Evolutionary conservation across 1,284 basidiomycete genomes (phyloP).

Genomic region (Fomitiporia mediterranea): DNA sequence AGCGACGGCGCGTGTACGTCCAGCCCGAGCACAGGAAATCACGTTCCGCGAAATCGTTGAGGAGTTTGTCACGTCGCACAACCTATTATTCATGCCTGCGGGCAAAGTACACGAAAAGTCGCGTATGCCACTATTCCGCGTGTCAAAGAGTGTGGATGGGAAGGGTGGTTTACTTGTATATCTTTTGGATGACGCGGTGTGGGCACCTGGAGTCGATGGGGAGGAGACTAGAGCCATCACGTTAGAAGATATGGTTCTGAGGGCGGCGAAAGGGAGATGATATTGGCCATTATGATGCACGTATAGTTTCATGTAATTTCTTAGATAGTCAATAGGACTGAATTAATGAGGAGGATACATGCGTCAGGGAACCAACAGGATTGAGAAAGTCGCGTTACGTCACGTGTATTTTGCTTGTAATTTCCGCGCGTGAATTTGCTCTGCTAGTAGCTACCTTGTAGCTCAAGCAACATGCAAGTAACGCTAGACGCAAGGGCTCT

Average conservation of each 20-base stretch:
- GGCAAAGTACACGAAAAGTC: slow-evolving; percentile 78
- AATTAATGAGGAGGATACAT: not conserved
- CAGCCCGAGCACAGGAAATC: slow-evolving; percentile 64
- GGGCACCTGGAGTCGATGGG: slow-evolving; percentile 58
- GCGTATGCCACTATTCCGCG: slow-evolving; percentile 82
- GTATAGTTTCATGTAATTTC: not conserved
- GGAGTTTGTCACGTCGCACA: slow-evolving; percentile 77
- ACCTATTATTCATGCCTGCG: slow-evolving; percentile 85
- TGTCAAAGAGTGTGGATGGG: slow-evolving; percentile 74
- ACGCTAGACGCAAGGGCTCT: slow-evolving; percentile 41
- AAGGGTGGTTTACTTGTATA: slow-evolving; percentile 83
- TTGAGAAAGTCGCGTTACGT: not conserved
- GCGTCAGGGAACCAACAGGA: too few species aligned
- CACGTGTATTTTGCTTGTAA: not conserved
- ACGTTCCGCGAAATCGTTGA: slow-evolving; percentile 91
- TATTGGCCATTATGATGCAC: not conserved
- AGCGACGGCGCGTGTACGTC: slow-evolving; percentile 29
- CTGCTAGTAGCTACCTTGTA: too few species aligned
- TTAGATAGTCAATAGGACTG: not conserved
- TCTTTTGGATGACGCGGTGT: slow-evolving; percentile 84
- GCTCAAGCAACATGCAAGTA: slow-evolving; percentile 46
- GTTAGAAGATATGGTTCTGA: slow-evolving; percentile 65
- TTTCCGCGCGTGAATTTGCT: too few species aligned
- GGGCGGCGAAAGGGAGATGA: slow-evolving; percentile 37
- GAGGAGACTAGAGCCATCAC: slow-evolving; percentile 59